Evolutionary conservation across 495 filamentous ascomycete genomes (phyloP).

Genomic region (Xylaria venustula): DNA sequence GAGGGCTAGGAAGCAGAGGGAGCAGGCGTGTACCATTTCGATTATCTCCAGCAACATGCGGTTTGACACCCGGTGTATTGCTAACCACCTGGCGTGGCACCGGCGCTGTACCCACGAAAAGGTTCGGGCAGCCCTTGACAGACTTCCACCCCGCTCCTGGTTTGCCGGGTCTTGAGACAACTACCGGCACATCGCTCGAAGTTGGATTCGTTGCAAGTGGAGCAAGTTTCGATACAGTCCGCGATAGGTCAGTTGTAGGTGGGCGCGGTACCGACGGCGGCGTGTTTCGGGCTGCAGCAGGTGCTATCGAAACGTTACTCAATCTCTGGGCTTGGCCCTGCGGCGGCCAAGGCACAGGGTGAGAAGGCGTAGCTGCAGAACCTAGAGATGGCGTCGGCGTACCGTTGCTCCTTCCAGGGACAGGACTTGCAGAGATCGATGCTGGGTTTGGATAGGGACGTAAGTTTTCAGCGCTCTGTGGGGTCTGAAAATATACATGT

Average conservation of each 20-base stretch:
- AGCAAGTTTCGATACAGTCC: neutral
- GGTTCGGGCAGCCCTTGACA: conserved; percentile 7
- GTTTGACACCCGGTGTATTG: conserved; percentile 5
- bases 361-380: neutral
- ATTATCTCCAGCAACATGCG: conserved; percentile 15
- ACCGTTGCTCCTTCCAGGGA: neutral
- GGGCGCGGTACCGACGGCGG: neutral
- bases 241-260: neutral
- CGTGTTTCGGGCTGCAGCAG: neutral
- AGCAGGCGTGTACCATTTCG: conserved; percentile 5
- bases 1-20: neutral
- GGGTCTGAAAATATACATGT: neutral
- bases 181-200: neutral
- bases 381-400: neutral
- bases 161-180: neutral
- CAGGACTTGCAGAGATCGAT: neutral
- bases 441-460: neutral
- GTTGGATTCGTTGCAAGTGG: neutral
- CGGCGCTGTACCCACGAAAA: neutral
- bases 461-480: neutral
- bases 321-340: conserved; percentile 1
- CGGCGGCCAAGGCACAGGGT: neutral
- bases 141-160: neutral
- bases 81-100: conserved; percentile 6
- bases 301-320: neutral